Base-by-base conservation (phyloP, 2,329 filamentous ascomycete genomes). In the Aplosporella prunicola region DNA sequence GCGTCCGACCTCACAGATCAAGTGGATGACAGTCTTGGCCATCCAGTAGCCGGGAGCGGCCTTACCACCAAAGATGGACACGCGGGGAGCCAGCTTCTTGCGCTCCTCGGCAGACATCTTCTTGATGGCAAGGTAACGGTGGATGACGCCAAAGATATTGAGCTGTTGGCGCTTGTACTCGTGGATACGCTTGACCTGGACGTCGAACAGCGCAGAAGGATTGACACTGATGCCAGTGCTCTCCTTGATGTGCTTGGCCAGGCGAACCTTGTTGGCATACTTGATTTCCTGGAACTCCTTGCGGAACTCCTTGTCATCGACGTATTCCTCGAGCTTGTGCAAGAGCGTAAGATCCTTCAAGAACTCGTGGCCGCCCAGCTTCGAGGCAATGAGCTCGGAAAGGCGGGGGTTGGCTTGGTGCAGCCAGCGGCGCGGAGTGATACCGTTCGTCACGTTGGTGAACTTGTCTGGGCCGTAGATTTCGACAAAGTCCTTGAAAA, bases 41-140 rank as follows among this genome's bases (percentile, higher is more conserved):
- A 96, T 98, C 91, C 91, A 98, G 70, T 98, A 98, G 11, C 91
- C 91, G 0, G 91, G 91, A 2, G 91, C 91, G 17, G 91, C 91
- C 67, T 98, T 98, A 51, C 91, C 91, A 56, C 91, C 91, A 57
- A 98, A 96, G 60, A 98, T 93, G 40, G 83, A 91, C 8, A 96
- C 91, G 35, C 89, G 81, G 11, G 88, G 86, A 29, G 80, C 75
- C 43, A 84, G 72, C 66, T 91, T 91, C 72, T 93, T 89, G 48
- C 80, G 77, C 57, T 94, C 82, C 51, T 87, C 84, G 0, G 84
- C 69, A 16, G 72, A 76, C 81, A 94, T 78, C 23, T 76, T 72
- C 68, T 96, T 98, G 58, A 98, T 80, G 10, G 75, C 74, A 25
- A 98, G 71, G 60, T 96, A 98, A 35, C 89, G 80, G 61, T 94